Base-by-base conservation (phyloP, 305 asterid genomes). In the Plantago lanceolata region DNA sequence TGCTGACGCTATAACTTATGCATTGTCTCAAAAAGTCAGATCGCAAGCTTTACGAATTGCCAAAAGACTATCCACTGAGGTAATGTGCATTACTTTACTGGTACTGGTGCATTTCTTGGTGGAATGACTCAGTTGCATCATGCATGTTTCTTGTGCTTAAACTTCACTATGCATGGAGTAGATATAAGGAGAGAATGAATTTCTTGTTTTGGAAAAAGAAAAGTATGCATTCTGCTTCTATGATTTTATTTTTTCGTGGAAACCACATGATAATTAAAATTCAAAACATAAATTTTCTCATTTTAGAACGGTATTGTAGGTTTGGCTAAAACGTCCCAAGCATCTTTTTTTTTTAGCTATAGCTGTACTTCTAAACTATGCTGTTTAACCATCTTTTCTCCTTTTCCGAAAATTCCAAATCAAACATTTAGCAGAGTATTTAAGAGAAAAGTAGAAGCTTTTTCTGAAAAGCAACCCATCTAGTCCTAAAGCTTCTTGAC, bases 1-100 rank as follows among this genome's bases (percentile, higher is more conserved):
- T 26, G 74, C 71, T 4, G 70, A 65, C 63, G 85, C 93, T 56
- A 79, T 89, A 35, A 63, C 68, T 43, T 61, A 61, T 61, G 88
- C 94, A 0, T 64, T 80, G 70, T 74, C 91, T 52, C 71, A 82
- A 48, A 67, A 76, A 64, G 81, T 87, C 63, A 84, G 79, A 77
- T 63, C 65, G 52, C 84, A 78, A 16, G 94, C 97, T 26, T 76
- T 48, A 63, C 82, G 80, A 73, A 69, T 92, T 29, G 88, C 96
- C 60, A 64, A 71, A 44, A 76, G 67, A 66, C 47, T 89, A 52
- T 85, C 90, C 57, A 35, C 57, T 7, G 94, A 92, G 96, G 96
- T 89, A 83, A 71, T 49, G 16, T 44, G 49, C 44, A 50, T 67
- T 20, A 28, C 35, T 64, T 48, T n/a, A n/a, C 43, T 15, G 4